A percentile compares a stretch with the other conserved stretches of the same genome.
Conservation (phyloP, 805 yeast genomes). For the Kodamaea sagamina region DNA sequence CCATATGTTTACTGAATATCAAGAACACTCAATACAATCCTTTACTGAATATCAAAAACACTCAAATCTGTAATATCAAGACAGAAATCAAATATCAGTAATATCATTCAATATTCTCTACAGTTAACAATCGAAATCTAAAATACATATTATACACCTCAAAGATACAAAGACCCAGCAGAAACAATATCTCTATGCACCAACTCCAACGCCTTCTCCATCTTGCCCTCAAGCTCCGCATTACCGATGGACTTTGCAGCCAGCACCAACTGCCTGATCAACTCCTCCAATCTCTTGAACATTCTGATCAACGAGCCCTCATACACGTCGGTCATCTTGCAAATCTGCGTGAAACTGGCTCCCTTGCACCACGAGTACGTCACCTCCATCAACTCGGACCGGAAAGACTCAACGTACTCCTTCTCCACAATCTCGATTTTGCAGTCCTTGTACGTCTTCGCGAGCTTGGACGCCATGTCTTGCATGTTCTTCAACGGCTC, state of each 20-base stretch:
- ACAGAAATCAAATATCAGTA: no score
- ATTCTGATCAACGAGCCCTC: conserved; percentile 95
- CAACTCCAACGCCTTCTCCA: conserved; percentile 80
- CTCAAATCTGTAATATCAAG: no score
- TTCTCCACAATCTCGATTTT: conserved; percentile 88
- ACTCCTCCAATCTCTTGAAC: conserved; percentile 92
- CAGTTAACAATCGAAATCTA: no score
- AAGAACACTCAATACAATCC: no score
- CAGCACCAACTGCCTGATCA: conserved; percentile 82
- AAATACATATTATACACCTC: conserved; percentile 14
- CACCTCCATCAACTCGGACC: conserved; percentile 95
- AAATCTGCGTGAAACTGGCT: conserved; percentile 92
- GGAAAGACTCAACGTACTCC: conserved; percentile 88
- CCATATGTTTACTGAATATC: no score
- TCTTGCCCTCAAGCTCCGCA: conserved; percentile 77
- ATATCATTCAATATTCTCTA: no score
- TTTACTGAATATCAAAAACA: no score
- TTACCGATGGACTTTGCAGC: conserved; percentile 97
- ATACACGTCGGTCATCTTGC: conserved; percentile 98
- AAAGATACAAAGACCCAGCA: conserved; percentile 88
- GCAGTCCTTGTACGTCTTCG: conserved; percentile 85
- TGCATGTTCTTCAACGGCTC: conserved; percentile 88
- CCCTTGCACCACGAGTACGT: conserved; percentile 97
- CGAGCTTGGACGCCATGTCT: conserved; percentile 89
- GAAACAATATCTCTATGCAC: conserved; percentile 96